Evolutionary conservation across 345 rosid genomes (phyloP), one percentile per base, ranked within the genome.

Genomic region (Sonneratia caseolaris): DNA sequence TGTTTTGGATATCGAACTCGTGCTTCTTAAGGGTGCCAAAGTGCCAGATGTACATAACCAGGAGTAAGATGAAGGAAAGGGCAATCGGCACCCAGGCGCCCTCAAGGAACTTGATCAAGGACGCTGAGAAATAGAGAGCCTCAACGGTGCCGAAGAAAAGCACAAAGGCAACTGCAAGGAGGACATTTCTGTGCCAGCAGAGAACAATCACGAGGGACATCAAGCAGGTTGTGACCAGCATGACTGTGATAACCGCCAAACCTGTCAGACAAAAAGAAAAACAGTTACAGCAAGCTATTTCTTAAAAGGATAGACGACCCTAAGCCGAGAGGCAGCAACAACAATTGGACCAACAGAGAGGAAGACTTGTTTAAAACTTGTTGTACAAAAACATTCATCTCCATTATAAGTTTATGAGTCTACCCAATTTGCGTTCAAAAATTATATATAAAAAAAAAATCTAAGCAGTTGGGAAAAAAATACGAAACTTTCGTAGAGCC

Each of bases 11-110:
- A 71, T 95, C 99, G 70, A 76, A 89, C 81, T 95, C 98, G 0
- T 92, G 91, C 57, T 80, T 87, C 76, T 90, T 87, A 13, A 86
- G 83, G 0, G 92, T 85, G 37, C 99, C 99, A 32, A 87, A 95
- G 81, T 89, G 96, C 99, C 99, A 95, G 22, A 83, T 74, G 68
- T 86, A 90, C 99, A 95, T 95, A 36, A 84, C 69, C 19, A 85
- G 48, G 59, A 95, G 85, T 84, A 92, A 89, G 79, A 84, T 74
- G 65, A 91, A 76, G 3, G 98, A 80, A 70, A 95, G 88, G 10
- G 92, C 97, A 14, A 92, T 79, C 0, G 99, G 99, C 15, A 95
- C 98, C 99, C 99, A 95, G 21, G 99, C 99, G 2, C 99, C 99
- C 83, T 92, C 94, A 0, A 87, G 82, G 84, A 95, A 95, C 84